Evolutionary conservation across 140 eudicot species (phyloP).

Genomic region (Anethum foeniculum): DNA sequence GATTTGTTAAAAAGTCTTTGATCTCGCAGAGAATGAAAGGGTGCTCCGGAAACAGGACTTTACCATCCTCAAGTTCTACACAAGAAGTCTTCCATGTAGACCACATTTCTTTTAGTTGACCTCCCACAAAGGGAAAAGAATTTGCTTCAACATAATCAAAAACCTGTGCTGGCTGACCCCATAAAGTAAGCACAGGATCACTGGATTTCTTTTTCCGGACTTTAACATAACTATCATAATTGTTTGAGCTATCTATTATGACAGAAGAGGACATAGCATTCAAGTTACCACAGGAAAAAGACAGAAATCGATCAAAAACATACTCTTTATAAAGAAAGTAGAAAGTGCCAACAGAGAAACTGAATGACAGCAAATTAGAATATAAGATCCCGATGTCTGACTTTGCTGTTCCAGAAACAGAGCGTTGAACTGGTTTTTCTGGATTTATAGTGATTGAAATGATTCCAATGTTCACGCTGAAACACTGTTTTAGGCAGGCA

Average conservation of each 20-base stretch:
- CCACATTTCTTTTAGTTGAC: constrained; percentile 43
- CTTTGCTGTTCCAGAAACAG: constrained; percentile 21
- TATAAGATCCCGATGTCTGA: constrained; percentile 23
- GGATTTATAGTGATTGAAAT: constrained; percentile 40
- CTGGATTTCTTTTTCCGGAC: constrained; percentile 32
- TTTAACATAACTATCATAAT: constrained; percentile 12
- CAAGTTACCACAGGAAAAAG: constrained; percentile 53
- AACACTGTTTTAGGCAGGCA: constrained; percentile 24
- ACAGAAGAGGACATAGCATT: constrained; percentile 37
- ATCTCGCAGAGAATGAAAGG: constrained; percentile 64
- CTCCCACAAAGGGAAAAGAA: constrained; percentile 21
- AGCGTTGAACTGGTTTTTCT: constrained; percentile 24
- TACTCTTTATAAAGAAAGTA: constrained; percentile 32
- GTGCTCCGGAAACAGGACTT: constrained; percentile 15
- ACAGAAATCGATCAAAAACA: constrained; percentile 35
- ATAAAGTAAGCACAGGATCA: constrained; percentile 29
- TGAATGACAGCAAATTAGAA: constrained; percentile 38
- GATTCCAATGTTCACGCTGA: constrained; percentile 39
- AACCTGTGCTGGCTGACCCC: constrained; percentile 52
- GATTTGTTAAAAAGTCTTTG: constrained; percentile 31
- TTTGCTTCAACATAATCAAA: constrained; percentile 17
- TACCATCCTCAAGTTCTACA: constrained; percentile 27
- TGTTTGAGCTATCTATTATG: constrained; percentile 12
- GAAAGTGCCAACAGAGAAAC: constrained; percentile 34
- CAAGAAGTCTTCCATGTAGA: constrained; percentile 41